These are phyloP conservation scores for Monilinia vaccinii-corymbosi DNA, from an alignment of 2,329 filamentous ascomycete species.

Conservation along the genomic window DNA sequence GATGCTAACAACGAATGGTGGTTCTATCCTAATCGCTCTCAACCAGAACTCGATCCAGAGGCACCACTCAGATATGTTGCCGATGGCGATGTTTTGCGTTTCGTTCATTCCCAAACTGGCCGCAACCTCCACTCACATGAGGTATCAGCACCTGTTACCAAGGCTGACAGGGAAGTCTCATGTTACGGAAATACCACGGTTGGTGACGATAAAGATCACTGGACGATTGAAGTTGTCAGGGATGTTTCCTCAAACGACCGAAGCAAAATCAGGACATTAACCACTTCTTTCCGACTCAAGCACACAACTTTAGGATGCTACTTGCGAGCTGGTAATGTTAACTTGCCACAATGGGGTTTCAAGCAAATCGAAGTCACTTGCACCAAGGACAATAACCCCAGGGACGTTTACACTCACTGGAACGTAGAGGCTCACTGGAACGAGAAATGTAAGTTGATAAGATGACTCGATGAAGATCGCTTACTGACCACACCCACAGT, in stretches of 20 bases:
- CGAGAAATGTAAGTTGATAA: constrained; percentile 65
- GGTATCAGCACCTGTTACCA: constrained; percentile 79
- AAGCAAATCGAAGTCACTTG: constrained; percentile 99
- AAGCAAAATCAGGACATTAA: constrained; percentile 80
- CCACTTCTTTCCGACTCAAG: constrained; percentile 82
- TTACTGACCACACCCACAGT: constrained; percentile 45
- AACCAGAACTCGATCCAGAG: constrained; percentile 63
- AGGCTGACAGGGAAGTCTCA: constrained; percentile 86
- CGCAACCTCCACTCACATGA: constrained; percentile 95
- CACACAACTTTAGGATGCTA: constrained; percentile 83
- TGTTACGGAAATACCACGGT: constrained; percentile 92
- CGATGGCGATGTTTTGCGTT: constrained; percentile 68
- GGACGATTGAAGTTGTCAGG: constrained; percentile 83
- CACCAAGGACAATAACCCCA: constrained; percentile 83
- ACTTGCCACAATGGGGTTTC: constrained; percentile 98
- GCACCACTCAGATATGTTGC: constrained; percentile 65
- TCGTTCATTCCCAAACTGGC: constrained; percentile 91
- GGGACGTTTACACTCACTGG: constrained; percentile 96
- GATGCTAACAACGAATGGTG: constrained; percentile 99
- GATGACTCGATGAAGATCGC: not conserved
- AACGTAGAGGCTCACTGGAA: constrained; percentile 95
- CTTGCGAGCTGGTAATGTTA: constrained; percentile 87
- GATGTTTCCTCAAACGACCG: constrained; percentile 73
- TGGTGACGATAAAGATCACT: constrained; percentile 96
- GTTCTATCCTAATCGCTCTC: constrained; percentile 84